Conservation (phyloP, 192 early-diverging fungal species). For the Entomortierella beljakovae region DNA sequence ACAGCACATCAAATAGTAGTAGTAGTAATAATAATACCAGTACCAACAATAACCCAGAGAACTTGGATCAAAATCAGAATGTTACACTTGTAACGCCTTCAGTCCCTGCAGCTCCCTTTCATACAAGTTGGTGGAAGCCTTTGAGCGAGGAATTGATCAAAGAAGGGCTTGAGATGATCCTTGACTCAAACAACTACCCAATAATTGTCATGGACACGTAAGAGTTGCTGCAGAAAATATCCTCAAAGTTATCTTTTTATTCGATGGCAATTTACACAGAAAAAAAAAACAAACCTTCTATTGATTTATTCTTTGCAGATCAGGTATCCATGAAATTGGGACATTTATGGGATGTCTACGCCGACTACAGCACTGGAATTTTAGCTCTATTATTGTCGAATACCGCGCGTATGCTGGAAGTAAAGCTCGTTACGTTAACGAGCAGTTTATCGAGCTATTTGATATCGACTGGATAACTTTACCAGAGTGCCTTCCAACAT, state of each 20-base stretch:
- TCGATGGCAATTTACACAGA: too few species aligned
- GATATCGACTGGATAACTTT: slow-evolving; percentile 91
- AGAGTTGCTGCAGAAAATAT: slow-evolving; percentile 21
- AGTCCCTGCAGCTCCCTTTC: slow-evolving; percentile 44
- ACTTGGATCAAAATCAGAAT: neutral
- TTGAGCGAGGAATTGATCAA: slow-evolving; percentile 96
- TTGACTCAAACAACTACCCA: slow-evolving; percentile 88
- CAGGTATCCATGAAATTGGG: slow-evolving; percentile 95
- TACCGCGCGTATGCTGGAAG: slow-evolving; percentile 94
- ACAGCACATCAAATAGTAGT: slow-evolving; percentile 30
- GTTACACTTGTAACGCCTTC: slow-evolving; percentile 20
- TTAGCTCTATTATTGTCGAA: slow-evolving; percentile 97
- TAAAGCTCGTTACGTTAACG: slow-evolving; percentile 87
- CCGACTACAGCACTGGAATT: slow-evolving; percentile 95
- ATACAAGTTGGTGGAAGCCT: slow-evolving; percentile 81
- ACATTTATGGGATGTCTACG: slow-evolving; percentile 93
- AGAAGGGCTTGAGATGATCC: slow-evolving; percentile 89
- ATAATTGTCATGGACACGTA: slow-evolving; percentile 92
- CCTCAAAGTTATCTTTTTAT: neutral
- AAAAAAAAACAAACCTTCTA: neutral
- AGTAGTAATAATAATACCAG: neutral
- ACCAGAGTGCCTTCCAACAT: slow-evolving; percentile 78
- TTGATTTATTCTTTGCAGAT: slow-evolving; percentile 54
- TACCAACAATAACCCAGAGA: neutral
- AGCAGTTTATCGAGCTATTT: slow-evolving; percentile 97